Evolutionary conservation across 2,329 filamentous ascomycete species (phyloP).

Genomic region (Fusarium piperis): DNA sequence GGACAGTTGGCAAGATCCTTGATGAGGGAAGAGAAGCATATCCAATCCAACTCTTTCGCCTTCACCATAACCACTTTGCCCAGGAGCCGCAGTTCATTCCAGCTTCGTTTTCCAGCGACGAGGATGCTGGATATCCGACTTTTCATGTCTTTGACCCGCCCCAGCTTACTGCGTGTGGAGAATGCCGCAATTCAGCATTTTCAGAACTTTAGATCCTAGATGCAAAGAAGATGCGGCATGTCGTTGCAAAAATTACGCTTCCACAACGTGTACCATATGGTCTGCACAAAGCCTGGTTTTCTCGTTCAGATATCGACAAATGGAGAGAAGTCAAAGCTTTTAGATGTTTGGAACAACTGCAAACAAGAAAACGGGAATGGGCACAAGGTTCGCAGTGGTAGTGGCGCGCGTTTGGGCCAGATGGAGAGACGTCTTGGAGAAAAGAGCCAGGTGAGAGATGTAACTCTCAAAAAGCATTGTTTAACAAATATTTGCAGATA

Average conservation of each 20-base stretch:
- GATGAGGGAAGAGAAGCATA: constrained; percentile 56
- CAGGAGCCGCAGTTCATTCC: constrained; percentile 75
- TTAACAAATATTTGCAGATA: neutral
- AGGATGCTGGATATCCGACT: constrained; percentile 75
- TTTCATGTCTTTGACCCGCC: constrained; percentile 77
- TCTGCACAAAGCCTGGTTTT: constrained; percentile 71
- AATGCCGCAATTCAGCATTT: constrained; percentile 54
- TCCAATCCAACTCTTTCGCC: constrained; percentile 68
- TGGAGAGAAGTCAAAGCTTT: constrained; percentile 51
- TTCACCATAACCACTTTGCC: constrained; percentile 70
- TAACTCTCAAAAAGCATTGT: rapidly evolving
- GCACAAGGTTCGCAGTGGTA: neutral
- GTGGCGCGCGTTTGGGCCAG: neutral
- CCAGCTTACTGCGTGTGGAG: constrained; percentile 64
- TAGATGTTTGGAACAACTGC: neutral
- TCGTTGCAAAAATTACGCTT: constrained; percentile 67
- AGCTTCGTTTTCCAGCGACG: constrained; percentile 44
- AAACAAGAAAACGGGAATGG: constrained; percentile 4
- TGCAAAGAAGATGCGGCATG: constrained; percentile 67
- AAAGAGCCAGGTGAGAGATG: neutral
- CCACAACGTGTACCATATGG: constrained; percentile 77
- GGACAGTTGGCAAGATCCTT: constrained; percentile 64
- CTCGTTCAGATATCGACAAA: constrained; percentile 58
- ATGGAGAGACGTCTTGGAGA: constrained; percentile 2
- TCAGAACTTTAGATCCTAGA: constrained; percentile 77